Conservation (phyloP, 225 moss, liverwort and hornwort genomes). For the Ulota crispa region DNA sequence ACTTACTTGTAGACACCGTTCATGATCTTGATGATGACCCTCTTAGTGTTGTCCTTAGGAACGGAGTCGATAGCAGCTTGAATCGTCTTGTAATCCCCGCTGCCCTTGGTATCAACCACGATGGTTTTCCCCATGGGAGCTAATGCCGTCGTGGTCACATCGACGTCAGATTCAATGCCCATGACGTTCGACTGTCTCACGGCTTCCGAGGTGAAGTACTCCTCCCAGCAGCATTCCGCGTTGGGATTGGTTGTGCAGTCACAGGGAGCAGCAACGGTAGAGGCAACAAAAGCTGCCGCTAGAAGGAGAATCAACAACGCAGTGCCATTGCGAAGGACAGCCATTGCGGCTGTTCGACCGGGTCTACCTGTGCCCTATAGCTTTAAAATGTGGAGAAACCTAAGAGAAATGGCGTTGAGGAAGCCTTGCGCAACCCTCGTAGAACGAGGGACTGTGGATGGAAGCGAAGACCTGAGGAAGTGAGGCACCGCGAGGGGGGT, state of each 20-base stretch:
- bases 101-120: slow-evolving; percentile 39
- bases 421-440: background rate
- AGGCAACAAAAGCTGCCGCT: background rate
- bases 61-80: slow-evolving; percentile 56
- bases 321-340: background rate
- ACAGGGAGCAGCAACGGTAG: background rate
- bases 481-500: accelerated
- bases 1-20: slow-evolving; percentile 52
- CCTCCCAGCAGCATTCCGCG: background rate
- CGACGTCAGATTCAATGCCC: background rate
- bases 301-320: background rate
- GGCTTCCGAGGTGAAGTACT: too few species aligned
- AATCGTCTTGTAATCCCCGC: slow-evolving; percentile 40
- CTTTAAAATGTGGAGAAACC: background rate
- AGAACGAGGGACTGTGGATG: background rate
- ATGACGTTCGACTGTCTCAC: background rate
- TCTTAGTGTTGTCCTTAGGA: slow-evolving; percentile 28
- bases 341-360: background rate
- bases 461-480: background rate
- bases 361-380: background rate
- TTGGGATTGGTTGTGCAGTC: background rate
- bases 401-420: background rate
- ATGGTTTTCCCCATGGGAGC: slow-evolving; percentile 13
- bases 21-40: slow-evolving; percentile 47
- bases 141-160: background rate